A percentile compares a stretch with the other conserved stretches of the same genome.
These are phyloP conservation scores for Ganoderma sinense DNA, from an alignment of 1,284 basidiomycete species.

Conservation along the genomic window DNA sequence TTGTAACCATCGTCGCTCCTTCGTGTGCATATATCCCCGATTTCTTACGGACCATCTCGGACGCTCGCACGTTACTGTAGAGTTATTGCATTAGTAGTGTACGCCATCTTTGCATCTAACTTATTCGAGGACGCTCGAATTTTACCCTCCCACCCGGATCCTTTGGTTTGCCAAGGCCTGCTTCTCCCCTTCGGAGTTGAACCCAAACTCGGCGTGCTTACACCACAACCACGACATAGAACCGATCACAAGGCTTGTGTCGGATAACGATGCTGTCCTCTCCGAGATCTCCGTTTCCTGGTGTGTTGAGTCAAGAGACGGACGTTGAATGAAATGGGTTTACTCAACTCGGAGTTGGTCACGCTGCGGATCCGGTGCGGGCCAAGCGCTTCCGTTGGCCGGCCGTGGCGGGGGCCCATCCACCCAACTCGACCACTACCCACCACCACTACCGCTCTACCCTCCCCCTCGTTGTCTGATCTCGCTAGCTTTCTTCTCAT, in stretches of 20 bases:
- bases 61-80: conserved; percentile 26
- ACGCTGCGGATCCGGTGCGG: neutral
- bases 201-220: too few species aligned
- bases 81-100: conserved; percentile 34
- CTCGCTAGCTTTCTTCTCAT: neutral
- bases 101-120: conserved; percentile 30
- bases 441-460: neutral
- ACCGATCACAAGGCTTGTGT: neutral
- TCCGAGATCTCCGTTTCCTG: too few species aligned
- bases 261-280: too few species aligned
- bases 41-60: conserved; percentile 20
- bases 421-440: neutral
- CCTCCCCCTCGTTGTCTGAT: neutral
- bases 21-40: conserved; percentile 21
- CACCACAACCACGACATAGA: neutral
- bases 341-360: neutral
- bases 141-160: neutral
- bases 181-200: neutral
- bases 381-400: neutral
- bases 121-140: conserved; percentile 24
- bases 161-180: neutral
- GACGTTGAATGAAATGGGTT: neutral
- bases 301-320: too few species aligned
- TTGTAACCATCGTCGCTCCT: conserved; percentile 24
- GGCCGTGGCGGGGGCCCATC: neutral